phyloP scores from a whole-genome alignment of 192 early-diverging fungal species.

The Coemansia biformis region DNA sequence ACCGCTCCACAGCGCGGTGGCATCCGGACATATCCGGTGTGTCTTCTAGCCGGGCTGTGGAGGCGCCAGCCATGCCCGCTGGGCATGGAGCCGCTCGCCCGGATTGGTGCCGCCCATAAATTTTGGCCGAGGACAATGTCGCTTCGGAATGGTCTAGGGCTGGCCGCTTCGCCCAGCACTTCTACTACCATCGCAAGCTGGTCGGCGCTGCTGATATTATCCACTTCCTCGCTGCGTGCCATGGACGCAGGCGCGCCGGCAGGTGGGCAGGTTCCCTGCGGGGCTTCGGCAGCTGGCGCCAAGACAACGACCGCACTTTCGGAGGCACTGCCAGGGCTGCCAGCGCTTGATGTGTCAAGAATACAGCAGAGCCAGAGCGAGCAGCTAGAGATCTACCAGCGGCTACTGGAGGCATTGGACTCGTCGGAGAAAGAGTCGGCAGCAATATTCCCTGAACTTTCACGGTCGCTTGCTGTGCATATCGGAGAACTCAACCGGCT shows the following conservation, averaged over 20 bases:
- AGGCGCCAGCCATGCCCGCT: too few relatives aligned
- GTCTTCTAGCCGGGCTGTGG: too few relatives aligned
- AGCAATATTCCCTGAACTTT: slow-evolving; percentile 26
- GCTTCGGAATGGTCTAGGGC: too few relatives aligned
- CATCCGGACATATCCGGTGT: too few relatives aligned
- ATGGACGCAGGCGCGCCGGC: neutral
- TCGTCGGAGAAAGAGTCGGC: slow-evolving; percentile 35
- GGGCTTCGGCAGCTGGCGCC: neutral
- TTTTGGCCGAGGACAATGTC: too few relatives aligned
- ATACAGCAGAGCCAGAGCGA: slow-evolving; percentile 22
- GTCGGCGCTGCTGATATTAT: too few relatives aligned
- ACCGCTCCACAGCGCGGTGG: too few relatives aligned
- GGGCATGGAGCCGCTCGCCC: too few relatives aligned
- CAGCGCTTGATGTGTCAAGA: slow-evolving; percentile 19
- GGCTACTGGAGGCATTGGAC: slow-evolving; percentile 21
- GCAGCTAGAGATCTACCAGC: slow-evolving; percentile 28
- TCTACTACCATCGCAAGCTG: too few relatives aligned
- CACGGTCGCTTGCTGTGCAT: slow-evolving; percentile 24
- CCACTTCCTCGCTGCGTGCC: slow-evolving; percentile 1
- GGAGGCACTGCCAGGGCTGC: slow-evolving; percentile 20
- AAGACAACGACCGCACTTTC: slow-evolving; percentile 8
- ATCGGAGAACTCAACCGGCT: slow-evolving; percentile 19
- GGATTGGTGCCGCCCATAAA: too few relatives aligned
- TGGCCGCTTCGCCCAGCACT: too few relatives aligned
- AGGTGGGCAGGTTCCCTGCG: neutral